Evolutionary conservation across 805 yeast species (phyloP).

Genomic region (Diddensiella transvaalensis): DNA sequence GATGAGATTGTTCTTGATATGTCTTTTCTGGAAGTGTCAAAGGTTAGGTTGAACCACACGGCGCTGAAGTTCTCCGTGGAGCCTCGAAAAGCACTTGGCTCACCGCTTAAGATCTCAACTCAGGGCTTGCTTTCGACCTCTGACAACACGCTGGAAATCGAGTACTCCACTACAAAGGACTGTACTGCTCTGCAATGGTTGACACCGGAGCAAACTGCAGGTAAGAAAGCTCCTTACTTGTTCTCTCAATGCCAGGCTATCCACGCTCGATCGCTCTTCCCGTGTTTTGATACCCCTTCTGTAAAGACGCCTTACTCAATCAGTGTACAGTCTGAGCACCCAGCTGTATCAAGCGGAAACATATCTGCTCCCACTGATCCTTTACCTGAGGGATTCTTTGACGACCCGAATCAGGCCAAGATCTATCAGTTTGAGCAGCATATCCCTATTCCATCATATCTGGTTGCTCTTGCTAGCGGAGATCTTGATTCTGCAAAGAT

Average conservation of each 20-base stretch:
- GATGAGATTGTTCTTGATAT: constrained; percentile 60
- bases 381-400: constrained; percentile 10
- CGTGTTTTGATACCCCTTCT: constrained; percentile 89
- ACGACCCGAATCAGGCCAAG: constrained; percentile 2
- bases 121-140: constrained; percentile 8
- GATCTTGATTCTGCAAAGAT: constrained; percentile 61
- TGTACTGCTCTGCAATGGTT: constrained; percentile 89
- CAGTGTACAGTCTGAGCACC: constrained; percentile 57
- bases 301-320: constrained; percentile 65
- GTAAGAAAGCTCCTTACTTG: constrained; percentile 62
- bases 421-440: constrained; percentile 60
- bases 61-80: constrained; percentile 30
- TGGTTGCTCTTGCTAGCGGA: constrained; percentile 83
- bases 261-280: constrained; percentile 83
- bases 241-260: constrained; percentile 92
- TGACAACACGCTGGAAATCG: constrained; percentile 32
- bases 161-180: constrained; percentile 64
- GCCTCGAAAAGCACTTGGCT: constrained; percentile 42
- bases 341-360: constrained; percentile 73
- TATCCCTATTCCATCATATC: constrained; percentile 81
- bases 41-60: constrained; percentile 43
- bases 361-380: constrained; percentile 30
- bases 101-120: constrained; percentile 36
- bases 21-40: constrained; percentile 51
- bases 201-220: constrained; percentile 68